Conservation (phyloP, 2,329 filamentous ascomycete genomes). For the Pezicula radicicola region DNA sequence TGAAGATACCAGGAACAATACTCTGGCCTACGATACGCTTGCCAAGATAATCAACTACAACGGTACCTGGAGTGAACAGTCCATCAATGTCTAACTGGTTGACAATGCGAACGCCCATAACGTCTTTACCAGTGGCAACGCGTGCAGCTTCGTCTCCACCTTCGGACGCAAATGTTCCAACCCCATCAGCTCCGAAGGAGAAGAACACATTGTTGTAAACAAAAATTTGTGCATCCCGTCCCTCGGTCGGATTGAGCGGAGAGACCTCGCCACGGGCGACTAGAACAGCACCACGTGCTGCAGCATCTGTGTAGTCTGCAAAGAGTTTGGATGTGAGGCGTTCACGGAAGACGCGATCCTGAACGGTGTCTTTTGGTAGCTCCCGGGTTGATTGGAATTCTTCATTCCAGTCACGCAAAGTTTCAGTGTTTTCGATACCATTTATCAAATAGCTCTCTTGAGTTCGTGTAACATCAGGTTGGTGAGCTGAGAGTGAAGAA, state of each 20-base stretch:
- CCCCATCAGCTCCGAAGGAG: slow-evolving; percentile 95
- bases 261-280: slow-evolving; percentile 91
- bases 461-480: slow-evolving; percentile 79
- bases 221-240: slow-evolving; percentile 91
- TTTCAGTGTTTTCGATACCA: slow-evolving; percentile 91
- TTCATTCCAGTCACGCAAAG: slow-evolving; percentile 96
- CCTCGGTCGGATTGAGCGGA: slow-evolving; percentile 92
- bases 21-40: slow-evolving; percentile 97
- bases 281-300: slow-evolving; percentile 84
- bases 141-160: slow-evolving; percentile 95
- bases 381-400: slow-evolving; percentile 97
- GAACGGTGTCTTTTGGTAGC: slow-evolving; percentile 87
- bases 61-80: slow-evolving; percentile 91
- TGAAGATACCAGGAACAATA: slow-evolving; percentile 98
- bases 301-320: slow-evolving; percentile 95
- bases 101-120: slow-evolving; percentile 87
- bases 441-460: slow-evolving; percentile 91
- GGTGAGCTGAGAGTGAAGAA: slow-evolving; percentile 65
- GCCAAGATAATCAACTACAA: slow-evolving; percentile 94
- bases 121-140: slow-evolving; percentile 95
- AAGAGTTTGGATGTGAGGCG: slow-evolving; percentile 93
- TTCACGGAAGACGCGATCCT: slow-evolving; percentile 94
- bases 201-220: slow-evolving; percentile 99
- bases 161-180: slow-evolving; percentile 94
- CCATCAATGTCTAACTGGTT: slow-evolving; percentile 96